A percentile compares a stretch with the other conserved stretches of the same genome.
These are phyloP conservation scores for Chrysophaeum taylorii DNA, from an alignment of 352 stramenopile species.

Conservation along the genomic window DNA sequence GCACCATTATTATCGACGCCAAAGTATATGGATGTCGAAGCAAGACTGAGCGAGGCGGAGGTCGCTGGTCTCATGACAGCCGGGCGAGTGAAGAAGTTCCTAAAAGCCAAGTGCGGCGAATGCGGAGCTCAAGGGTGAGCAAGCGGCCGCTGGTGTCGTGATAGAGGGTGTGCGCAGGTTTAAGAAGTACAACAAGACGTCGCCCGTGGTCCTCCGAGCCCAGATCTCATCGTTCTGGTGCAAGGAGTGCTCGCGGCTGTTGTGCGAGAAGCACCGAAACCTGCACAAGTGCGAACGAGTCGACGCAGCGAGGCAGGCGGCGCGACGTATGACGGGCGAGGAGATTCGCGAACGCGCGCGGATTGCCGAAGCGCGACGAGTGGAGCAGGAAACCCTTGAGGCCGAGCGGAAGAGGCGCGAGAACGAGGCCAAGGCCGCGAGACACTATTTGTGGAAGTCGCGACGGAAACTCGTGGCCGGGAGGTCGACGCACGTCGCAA, in stretches of 20 bases:
- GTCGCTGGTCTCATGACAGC: no score
- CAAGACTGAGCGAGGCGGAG: no score
- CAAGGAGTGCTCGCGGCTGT: not conserved
- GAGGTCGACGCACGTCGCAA: not conserved
- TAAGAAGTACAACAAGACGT: not conserved
- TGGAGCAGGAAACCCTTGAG: not conserved
- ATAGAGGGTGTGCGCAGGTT: no score
- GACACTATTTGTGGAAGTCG: not conserved
- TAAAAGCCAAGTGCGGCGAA: constrained; percentile 7
- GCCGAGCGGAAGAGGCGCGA: not conserved
- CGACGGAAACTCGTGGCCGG: not conserved
- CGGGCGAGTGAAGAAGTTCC: constrained; percentile 8
- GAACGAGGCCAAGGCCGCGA: not conserved
- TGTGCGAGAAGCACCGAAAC: constrained; percentile 4
- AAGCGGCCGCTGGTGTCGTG: no score
- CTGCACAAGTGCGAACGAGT: not conserved
- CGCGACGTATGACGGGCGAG: not conserved
- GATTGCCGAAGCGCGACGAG: not conserved
- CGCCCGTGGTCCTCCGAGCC: not conserved
- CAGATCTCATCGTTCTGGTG: not conserved
- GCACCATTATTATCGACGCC: no score
- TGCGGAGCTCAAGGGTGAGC: not conserved
- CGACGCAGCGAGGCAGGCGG: not conserved
- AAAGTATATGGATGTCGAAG: no score
- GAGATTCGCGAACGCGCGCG: not conserved